Evolutionary conservation across 805 yeast genomes (phyloP).

Genomic region (Priceomyces medius): DNA sequence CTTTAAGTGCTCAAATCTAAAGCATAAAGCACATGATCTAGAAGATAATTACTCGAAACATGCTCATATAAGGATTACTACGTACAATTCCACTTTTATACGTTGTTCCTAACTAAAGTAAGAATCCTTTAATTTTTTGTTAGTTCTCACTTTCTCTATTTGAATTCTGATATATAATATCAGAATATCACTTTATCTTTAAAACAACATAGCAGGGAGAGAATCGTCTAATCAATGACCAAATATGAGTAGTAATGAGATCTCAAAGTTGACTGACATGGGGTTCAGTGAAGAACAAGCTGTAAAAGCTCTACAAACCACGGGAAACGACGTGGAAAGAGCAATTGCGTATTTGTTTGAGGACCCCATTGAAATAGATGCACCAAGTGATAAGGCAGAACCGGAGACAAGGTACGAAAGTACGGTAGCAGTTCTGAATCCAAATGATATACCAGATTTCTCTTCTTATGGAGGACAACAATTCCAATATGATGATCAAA

Average conservation of each 20-base stretch:
- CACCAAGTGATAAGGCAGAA: conserved; percentile 7
- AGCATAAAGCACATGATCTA: too few relatives aligned
- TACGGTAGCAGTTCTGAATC: conserved; percentile 27
- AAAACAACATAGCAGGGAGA: neutral
- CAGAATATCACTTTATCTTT: neutral
- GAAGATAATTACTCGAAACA: too few relatives aligned
- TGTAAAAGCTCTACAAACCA: conserved; percentile 32
- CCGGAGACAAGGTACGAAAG: conserved; percentile 13
- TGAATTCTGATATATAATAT: neutral
- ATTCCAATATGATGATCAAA: neutral
- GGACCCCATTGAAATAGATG: conserved; percentile 21
- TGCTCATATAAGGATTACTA: too few relatives aligned
- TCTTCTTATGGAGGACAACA: conserved; percentile 7
- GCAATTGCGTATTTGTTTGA: conserved; percentile 37
- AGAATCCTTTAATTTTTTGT: neutral
- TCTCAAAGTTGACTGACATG: conserved; percentile 31
- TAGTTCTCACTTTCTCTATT: neutral
- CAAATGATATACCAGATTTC: conserved; percentile 32
- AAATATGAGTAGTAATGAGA: conserved; percentile 15
- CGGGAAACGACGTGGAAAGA: conserved; percentile 23
- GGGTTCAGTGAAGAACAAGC: conserved; percentile 41
- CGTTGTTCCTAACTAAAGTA: too few relatives aligned
- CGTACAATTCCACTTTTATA: too few relatives aligned
- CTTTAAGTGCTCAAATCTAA: too few relatives aligned
- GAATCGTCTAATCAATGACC: neutral